phyloP scores from a whole-genome alignment of 345 rosid genomes.

The Turritis glabra region DNA sequence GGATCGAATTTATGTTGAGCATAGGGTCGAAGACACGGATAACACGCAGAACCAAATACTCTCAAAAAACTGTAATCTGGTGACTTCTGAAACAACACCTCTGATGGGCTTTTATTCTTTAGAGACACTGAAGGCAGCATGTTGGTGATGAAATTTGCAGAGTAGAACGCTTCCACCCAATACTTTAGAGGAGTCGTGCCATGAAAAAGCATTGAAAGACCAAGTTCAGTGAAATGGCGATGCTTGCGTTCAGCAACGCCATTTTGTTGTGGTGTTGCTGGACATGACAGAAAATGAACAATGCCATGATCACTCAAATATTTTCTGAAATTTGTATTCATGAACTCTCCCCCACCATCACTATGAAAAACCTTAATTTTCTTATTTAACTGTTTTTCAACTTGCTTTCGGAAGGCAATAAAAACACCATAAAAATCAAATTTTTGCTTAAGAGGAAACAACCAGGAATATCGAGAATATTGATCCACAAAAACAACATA shows the following conservation, averaged over 20 bases:
- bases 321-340: not conserved
- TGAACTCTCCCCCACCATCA: not conserved
- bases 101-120: accelerated
- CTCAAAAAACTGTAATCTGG: not conserved
- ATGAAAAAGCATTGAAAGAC: not conserved
- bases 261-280: not conserved
- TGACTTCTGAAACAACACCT: not conserved
- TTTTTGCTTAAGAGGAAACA: not conserved
- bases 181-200: not conserved
- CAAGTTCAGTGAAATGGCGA: not conserved
- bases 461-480: not conserved
- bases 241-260: not conserved
- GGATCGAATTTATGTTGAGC: not conserved
- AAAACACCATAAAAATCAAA: not conserved
- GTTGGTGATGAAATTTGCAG: not conserved
- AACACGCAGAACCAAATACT: not conserved
- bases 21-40: not conserved
- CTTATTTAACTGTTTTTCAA: not conserved
- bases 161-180: not conserved
- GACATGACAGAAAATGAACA: not conserved
- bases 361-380: not conserved
- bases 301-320: not conserved
- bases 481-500: not conserved
- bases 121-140: accelerated
- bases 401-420: not conserved